These are phyloP conservation scores for Pleurotus ostreatus DNA, from an alignment of 768 basidiomycete species.

Conservation along the genomic window DNA sequence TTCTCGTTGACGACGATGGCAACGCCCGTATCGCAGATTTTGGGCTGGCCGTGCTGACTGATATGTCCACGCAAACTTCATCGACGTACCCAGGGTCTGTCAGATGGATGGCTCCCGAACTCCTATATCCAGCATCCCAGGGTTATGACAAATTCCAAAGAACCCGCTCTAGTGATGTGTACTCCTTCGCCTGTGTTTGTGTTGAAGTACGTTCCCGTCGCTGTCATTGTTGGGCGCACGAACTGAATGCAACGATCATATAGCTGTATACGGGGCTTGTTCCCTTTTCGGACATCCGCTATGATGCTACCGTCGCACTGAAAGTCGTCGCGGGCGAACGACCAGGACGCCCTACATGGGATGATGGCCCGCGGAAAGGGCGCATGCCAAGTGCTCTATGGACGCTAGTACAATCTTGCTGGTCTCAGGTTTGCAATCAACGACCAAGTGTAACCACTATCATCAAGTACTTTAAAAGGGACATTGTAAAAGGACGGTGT, in stretches of 20 bases:
- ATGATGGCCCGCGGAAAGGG: not conserved
- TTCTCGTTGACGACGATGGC: conserved; percentile 25
- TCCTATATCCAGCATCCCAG: conserved; percentile 25
- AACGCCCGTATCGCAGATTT: conserved; percentile 31
- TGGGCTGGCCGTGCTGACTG: conserved; percentile 25
- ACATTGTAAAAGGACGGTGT: conserved; percentile 4
- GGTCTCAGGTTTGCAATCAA: not conserved
- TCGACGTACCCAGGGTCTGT: conserved; percentile 22
- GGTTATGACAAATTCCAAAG: conserved; percentile 16
- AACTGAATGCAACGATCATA: not conserved
- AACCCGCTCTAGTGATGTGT: conserved; percentile 26
- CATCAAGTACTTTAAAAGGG: conserved; percentile 5
- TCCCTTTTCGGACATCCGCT: conserved; percentile 3
- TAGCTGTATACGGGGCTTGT: conserved; percentile 7
- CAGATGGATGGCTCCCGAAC: conserved; percentile 34
- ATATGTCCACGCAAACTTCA: conserved; percentile 20
- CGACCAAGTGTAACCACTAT: conserved; percentile 5
- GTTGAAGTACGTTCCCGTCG: conserved; percentile 21
- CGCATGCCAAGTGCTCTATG: conserved; percentile 2
- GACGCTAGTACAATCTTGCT: conserved; percentile 8
- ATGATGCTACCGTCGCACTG: conserved; percentile 2
- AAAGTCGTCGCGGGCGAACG: conserved; percentile 4
- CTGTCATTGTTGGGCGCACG: not conserved
- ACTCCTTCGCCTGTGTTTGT: conserved; percentile 29
- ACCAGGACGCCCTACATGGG: not conserved